Evolutionary conservation across 2,329 filamentous ascomycete genomes (phyloP).

Genomic region (Cytospora piceae): DNA sequence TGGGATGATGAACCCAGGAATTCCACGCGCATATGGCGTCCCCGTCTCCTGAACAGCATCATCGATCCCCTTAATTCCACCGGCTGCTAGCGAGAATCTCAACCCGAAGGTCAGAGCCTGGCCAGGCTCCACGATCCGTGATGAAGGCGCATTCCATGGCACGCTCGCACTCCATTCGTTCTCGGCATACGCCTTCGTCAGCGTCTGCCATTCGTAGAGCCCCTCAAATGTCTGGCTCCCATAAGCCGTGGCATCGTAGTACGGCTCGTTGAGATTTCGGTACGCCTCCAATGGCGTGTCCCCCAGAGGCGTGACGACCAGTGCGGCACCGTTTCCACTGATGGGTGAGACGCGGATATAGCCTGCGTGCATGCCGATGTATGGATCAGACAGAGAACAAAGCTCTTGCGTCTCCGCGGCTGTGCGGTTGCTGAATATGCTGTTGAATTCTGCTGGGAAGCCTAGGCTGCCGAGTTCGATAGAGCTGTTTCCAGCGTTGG

Average conservation of each 20-base stretch:
- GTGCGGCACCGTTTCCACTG: conserved; percentile 54
- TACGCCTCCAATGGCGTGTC: conserved; percentile 57
- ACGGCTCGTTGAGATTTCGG: conserved; percentile 53
- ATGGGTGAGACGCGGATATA: conserved; percentile 58
- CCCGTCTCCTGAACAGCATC: conserved; percentile 47
- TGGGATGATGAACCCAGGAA: conserved; percentile 60
- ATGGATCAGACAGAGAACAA: conserved; percentile 62
- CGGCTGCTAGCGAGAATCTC: conserved; percentile 51
- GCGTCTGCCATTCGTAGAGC: conserved; percentile 63
- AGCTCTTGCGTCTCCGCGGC: conserved; percentile 52
- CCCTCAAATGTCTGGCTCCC: conserved; percentile 62
- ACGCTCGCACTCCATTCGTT: conserved; percentile 54
- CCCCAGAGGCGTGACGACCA: conserved; percentile 58
- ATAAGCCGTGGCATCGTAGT: conserved; percentile 47
- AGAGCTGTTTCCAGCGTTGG: conserved; percentile 44
- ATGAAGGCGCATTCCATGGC: conserved; percentile 61
- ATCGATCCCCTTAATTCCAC: conserved; percentile 52
- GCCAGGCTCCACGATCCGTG: conserved; percentile 48
- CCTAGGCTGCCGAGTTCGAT: conserved; percentile 62
- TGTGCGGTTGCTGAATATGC: conserved; percentile 58
- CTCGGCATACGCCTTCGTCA: conserved; percentile 58
- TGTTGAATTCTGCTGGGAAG: conserved; percentile 65
- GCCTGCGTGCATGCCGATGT: conserved; percentile 62
- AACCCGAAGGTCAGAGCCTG: conserved; percentile 53
- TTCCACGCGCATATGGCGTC: conserved; percentile 53